These are phyloP conservation scores for Monoraphidium neglectum DNA, from an alignment of 139 green algal species.

Conservation along the genomic window DNA sequence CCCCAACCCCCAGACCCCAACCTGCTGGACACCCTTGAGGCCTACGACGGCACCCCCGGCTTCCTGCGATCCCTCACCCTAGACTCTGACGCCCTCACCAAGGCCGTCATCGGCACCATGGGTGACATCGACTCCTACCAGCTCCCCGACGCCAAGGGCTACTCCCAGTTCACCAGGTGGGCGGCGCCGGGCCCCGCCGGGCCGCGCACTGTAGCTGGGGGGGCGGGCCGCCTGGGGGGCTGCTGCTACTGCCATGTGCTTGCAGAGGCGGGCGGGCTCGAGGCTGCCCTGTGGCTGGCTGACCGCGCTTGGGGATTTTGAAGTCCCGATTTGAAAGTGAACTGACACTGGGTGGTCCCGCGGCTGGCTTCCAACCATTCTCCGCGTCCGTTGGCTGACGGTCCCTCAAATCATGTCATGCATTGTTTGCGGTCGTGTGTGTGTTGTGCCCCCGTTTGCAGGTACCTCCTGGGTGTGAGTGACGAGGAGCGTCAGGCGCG, in stretches of 20 bases:
- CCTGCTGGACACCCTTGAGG: constrained; percentile 89
- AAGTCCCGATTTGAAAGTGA: too few relatives aligned
- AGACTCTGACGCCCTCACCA: constrained; percentile 83
- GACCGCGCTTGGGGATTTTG: not conserved
- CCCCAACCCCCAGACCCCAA: constrained; percentile 83
- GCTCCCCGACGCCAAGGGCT: constrained; percentile 89
- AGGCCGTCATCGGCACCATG: constrained; percentile 97
- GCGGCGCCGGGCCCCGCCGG: not conserved
- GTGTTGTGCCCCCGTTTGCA: constrained; percentile 74
- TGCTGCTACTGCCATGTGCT: not conserved
- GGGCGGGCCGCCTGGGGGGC: too few relatives aligned
- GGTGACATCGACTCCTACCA: constrained; percentile 95
- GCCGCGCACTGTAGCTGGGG: not conserved
- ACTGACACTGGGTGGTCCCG: too few relatives aligned
- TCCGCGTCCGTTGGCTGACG: too few relatives aligned
- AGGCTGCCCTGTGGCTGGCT: not conserved
- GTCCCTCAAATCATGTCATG: too few relatives aligned
- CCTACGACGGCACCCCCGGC: constrained; percentile 85
- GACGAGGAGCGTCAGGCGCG: constrained; percentile 95
- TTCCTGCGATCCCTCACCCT: constrained; percentile 87
- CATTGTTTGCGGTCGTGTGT: too few relatives aligned
- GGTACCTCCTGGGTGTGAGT: constrained; percentile 89
- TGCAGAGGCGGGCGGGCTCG: too few relatives aligned
- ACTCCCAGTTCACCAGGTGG: constrained; percentile 14
- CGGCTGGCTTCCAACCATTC: too few relatives aligned